Evolutionary conservation across 2,329 filamentous ascomycete species (phyloP), one percentile per base, ranked within the genome.

Genomic region (Apiospora phragmitis): DNA sequence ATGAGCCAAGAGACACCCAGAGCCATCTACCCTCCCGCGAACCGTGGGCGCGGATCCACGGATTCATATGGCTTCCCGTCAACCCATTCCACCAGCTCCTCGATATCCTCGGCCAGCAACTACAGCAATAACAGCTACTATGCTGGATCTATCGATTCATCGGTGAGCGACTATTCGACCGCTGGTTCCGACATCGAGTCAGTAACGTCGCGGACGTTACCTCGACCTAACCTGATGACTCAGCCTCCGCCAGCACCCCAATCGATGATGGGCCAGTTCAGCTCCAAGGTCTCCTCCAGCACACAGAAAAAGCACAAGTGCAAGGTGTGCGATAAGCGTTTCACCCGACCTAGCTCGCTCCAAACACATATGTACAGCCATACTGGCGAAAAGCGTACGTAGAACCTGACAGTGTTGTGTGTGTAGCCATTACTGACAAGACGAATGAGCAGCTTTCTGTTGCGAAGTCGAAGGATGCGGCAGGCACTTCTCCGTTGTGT

Each of bases 231-330:
- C 47, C 77, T 88, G 69, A 86, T 88, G 83, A 90, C 87, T 71
- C 88, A 86, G 73, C 87, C 91, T 42, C 94, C 94, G 1, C 94
- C 94, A 1, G 94, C 94, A 24, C 95, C 94, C 1, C 93, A 97
- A 79, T 97, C 95, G 0, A 98, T 99, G 94, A 99, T 99, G 96
- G 91, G 94, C 68, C 95, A 97, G 78, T 98, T 98, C 85, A 98
- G 94, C 83, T 98, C 95, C 73, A 98, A 98, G 84, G 92, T 98
- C 68, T 95, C 94, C 0, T 95, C 94, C 24, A 97, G 94, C 83
- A 96, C 95, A 12, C 94, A 98, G 80, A 98, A 98, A 90, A 98
- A 98, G 87, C 96, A 98, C 85, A 98, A 98, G 86, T 98, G 95
- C 89, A 98, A 97, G 85, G 93, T 98, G 72, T 98, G 95, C 85